Evolutionary conservation across 495 filamentous ascomycete species (phyloP), one percentile per base, ranked within the genome.

Genomic region (Penicillium angulare): DNA sequence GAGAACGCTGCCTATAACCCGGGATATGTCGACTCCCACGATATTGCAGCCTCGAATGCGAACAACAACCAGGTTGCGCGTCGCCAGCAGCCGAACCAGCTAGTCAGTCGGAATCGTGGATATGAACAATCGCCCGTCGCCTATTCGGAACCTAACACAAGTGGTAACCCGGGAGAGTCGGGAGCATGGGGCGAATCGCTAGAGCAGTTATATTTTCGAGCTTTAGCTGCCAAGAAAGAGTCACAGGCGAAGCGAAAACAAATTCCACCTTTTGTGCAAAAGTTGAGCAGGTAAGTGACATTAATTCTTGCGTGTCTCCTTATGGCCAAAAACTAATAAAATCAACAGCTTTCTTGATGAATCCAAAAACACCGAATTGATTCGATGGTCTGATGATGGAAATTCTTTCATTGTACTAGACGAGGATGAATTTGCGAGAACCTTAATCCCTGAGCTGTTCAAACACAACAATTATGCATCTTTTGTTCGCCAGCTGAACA

Each of bases 401-500:
- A 90, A 95, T 61, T 96, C 92, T 3, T 99, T 99, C 66, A 86
- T 97, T 34, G 93, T 99, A 7, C 69, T 97, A 4, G 95, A 99
- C 61, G 93, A 99, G 67, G 93, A 99, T 63, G 95, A 97, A 65
- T 99, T 99, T 68, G 95, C 93, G n/a, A 92, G 90, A 65, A 96
- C 86, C 0, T 67, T 99, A 50, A 97, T 99, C 41, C 93, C 93
- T 2, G 93, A 97, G 63, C 78, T 97, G 7, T 99, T 97, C 80
- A 99, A 99, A 65, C 95, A 97, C 70, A 97, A 96, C 68, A 99
- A 97, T 68, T 99, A 97, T 67, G 92, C 93, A 6, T 97, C 95
- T 1, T 99, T 99, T 60, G 93, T 99, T 21, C 88, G 93, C 8
- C 93, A 98, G 63, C 79, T 98, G 53, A 98, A 98, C 63, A 97